Percentiles rank a stretch among this genome's conserved stretches.
Evolutionary conservation across 2,329 filamentous ascomycete genomes (phyloP).

Genomic region (Xylaria sp.): DNA sequence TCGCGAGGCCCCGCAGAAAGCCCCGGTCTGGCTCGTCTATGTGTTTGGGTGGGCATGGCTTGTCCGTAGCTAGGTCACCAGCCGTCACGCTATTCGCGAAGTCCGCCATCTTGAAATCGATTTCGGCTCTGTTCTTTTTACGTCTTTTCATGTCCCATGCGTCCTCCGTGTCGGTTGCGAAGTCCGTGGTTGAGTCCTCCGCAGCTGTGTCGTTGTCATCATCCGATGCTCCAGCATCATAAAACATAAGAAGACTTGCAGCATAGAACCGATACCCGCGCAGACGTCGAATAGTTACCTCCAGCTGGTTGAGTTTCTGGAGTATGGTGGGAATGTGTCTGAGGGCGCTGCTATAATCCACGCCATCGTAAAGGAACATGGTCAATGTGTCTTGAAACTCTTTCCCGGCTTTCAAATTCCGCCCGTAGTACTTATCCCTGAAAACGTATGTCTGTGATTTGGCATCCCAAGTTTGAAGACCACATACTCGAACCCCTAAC

Average conservation of each 20-base stretch:
- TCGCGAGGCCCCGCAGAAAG: conserved; percentile 86
- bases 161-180: conserved; percentile 69
- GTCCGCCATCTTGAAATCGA: conserved; percentile 97
- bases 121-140: conserved; percentile 67
- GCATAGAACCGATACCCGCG: conserved; percentile 95
- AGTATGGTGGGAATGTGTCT: conserved; percentile 90
- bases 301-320: conserved; percentile 83
- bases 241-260: conserved; percentile 92
- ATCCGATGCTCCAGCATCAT: conserved; percentile 80
- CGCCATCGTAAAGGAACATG: conserved; percentile 90
- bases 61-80: conserved; percentile 73
- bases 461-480: conserved; percentile 95
- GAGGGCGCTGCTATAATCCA: conserved; percentile 80
- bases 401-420: conserved; percentile 83
- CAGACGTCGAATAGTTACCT: conserved; percentile 82
- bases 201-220: conserved; percentile 64
- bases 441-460: conserved; percentile 88
- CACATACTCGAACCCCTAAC: conserved; percentile 92
- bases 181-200: conserved; percentile 69
- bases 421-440: conserved; percentile 97
- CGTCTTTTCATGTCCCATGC: conserved; percentile 53
- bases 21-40: conserved; percentile 85
- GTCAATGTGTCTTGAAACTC: conserved; percentile 92
- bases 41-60: conserved; percentile 82
- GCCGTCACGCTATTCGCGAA: conserved; percentile 98